Base-by-base conservation (phyloP, 2,329 filamentous ascomycete genomes). In the Colletotrichum coccodes region DNA sequence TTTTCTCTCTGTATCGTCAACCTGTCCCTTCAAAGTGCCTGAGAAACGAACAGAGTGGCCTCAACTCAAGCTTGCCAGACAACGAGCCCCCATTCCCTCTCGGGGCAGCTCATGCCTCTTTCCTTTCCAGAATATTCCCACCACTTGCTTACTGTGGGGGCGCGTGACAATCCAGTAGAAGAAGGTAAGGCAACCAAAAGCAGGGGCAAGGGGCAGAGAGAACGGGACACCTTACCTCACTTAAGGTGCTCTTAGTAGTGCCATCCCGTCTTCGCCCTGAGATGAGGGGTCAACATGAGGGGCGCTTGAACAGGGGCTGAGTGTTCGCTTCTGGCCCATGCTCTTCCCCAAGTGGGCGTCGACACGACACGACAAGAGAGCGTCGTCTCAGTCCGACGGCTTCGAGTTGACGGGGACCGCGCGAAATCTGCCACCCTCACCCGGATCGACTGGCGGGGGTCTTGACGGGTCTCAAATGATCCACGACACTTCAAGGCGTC, bases 251-350 rank as follows among this genome's bases (percentile, higher is more conserved):
- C 34, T 38, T 26, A 64, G 60, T 53, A 68, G 32, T 68, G 65
- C 65, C 60, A 68, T 68, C 65, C 65, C 60, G 65, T 68, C 65
- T 60, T 68, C 60, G 61, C 60, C 59, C 47, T 68, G 53, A 68
- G 60, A 64, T 64, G 60, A 68, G 18, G 60, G 60, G 64, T 52
- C 46, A 64, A 58, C n/a, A 40, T 50, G 64, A 50, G 54, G 60
- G 64, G 64, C 30, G 23, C 36, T 14, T 23, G 42, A 4, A 36
- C 64, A 68, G 61, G 65, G 60, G 54, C 32, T 36, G 38, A 65
- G 54, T 34, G 65, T 65, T 49, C 54, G 54, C 38, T 44, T 32
- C 56, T 60, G 61, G 65, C 54, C 65, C 61, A 60, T 68, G 65
- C 54, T 68, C 54, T 60, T 36, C 54, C 61, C 53, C 36, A 46